Evolutionary conservation across 805 yeast species (phyloP).

Genomic region (Tetrapisispora pingtungensis): DNA sequence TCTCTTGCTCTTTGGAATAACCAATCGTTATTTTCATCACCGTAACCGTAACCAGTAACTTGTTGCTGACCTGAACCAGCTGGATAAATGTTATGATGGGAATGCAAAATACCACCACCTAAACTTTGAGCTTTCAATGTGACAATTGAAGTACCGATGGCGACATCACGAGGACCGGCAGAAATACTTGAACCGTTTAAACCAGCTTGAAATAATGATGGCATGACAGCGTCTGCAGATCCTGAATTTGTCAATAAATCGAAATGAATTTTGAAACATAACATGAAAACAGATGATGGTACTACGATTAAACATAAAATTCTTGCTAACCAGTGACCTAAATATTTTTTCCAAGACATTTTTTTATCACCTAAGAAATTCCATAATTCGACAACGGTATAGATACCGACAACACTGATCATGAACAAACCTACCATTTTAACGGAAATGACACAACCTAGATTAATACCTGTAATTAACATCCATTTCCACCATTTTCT

Average conservation of each 20-base stretch:
- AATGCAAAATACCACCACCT: slow-evolving; percentile 69
- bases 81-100: slow-evolving; percentile 83
- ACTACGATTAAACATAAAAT: slow-evolving; percentile 48
- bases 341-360: slow-evolving; percentile 40
- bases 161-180: slow-evolving; percentile 62
- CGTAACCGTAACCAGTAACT: slow-evolving; percentile 82
- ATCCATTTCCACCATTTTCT: slow-evolving; percentile 95
- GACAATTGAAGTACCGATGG: slow-evolving; percentile 46
- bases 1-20: slow-evolving; percentile 49
- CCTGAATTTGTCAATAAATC: slow-evolving; percentile 70
- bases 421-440: slow-evolving; percentile 96
- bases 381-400: slow-evolving; percentile 86
- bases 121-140: slow-evolving; percentile 55
- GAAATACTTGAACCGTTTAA: slow-evolving; percentile 57
- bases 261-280: slow-evolving; percentile 68
- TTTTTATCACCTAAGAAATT: slow-evolving; percentile 59
- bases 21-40: slow-evolving; percentile 84
- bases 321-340: slow-evolving; percentile 59
- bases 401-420: slow-evolving; percentile 78
- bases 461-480: slow-evolving; percentile 66
- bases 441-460: slow-evolving; percentile 87
- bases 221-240: slow-evolving; percentile 71
- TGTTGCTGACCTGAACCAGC: slow-evolving; percentile 92
- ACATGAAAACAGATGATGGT: slow-evolving; percentile 53
- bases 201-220: slow-evolving; percentile 73